Evolutionary conservation across 495 filamentous ascomycete genomes (phyloP).

Genomic region (Aspergillus campestris): DNA sequence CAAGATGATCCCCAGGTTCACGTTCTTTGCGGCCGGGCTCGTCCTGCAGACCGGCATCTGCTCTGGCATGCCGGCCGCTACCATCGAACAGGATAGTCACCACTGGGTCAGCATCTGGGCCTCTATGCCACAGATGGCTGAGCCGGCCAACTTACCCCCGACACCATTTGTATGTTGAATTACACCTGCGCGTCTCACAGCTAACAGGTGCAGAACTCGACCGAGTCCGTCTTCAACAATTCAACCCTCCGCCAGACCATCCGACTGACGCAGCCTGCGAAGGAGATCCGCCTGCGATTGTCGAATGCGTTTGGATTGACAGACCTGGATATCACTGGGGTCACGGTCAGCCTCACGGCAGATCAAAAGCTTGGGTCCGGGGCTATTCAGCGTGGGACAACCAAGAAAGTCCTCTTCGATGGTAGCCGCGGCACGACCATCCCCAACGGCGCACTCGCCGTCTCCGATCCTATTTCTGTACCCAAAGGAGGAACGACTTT

Average conservation of each 20-base stretch:
- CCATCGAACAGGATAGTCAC: background rate
- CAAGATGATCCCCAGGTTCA: too few species aligned
- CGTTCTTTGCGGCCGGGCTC: too few species aligned
- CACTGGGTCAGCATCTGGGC: slow-evolving; percentile 63
- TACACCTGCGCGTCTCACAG: too few species aligned
- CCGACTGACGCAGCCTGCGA: slow-evolving; percentile 44
- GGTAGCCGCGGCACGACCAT: slow-evolving; percentile 44
- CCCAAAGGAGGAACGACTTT: slow-evolving; percentile 39
- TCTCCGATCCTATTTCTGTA: slow-evolving; percentile 58
- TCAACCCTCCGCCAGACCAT: slow-evolving; percentile 62
- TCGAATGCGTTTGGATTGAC: slow-evolving; percentile 60
- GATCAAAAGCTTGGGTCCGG: slow-evolving; percentile 42
- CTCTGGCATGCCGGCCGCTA: too few species aligned
- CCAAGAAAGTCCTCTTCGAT: slow-evolving; percentile 49
- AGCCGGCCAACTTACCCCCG: slow-evolving; percentile 53
- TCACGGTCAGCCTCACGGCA: slow-evolving; percentile 46
- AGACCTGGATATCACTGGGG: slow-evolving; percentile 52
- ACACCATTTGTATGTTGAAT: slow-evolving; percentile 44
- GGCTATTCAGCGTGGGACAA: slow-evolving; percentile 40
- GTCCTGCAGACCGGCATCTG: too few species aligned
- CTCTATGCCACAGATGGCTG: slow-evolving; percentile 58
- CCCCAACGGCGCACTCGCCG: slow-evolving; percentile 47
- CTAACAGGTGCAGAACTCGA: slow-evolving; percentile 1
- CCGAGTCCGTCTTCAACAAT: slow-evolving; percentile 31
- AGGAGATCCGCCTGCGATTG: slow-evolving; percentile 52